A percentile compares a stretch with the other conserved stretches of the same genome.
These are phyloP conservation scores for Dryas integrifolia DNA, from an alignment of 331 rosid genomes.

Conservation along the genomic window DNA sequence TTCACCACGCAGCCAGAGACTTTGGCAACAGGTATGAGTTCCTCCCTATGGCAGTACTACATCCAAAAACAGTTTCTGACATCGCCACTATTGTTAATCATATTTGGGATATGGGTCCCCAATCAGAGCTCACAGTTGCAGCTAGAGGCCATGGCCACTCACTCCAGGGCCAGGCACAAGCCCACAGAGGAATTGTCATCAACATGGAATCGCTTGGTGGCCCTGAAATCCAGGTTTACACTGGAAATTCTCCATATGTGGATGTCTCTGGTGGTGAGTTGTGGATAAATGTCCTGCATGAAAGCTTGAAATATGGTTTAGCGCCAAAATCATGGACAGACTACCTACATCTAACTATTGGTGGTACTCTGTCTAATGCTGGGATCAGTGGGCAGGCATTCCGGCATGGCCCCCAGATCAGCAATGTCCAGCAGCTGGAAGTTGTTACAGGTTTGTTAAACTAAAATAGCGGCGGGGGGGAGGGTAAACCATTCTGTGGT, in stretches of 20 bases:
- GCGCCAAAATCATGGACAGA: constrained; percentile 99
- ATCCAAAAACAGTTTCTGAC: constrained; percentile 79
- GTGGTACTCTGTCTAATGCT: constrained; percentile 93
- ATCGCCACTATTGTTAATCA: constrained; percentile 64
- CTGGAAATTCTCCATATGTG: constrained; percentile 57
- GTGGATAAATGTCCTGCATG: constrained; percentile 87
- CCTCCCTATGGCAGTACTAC: constrained; percentile 62
- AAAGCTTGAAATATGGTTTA: constrained; percentile 71
- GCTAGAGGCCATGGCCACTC: constrained; percentile 99
- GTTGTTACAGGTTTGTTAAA: constrained; percentile 85
- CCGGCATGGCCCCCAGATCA: constrained; percentile 95
- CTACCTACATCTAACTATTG: constrained; percentile 87
- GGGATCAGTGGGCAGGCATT: constrained; percentile 98
- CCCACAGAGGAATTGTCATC: constrained; percentile 78
- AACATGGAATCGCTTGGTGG: constrained; percentile 70
- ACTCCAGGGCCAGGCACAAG: constrained; percentile 88
- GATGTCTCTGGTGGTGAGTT: constrained; percentile 91
- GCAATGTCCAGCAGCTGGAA: constrained; percentile 91
- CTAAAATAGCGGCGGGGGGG: background rate
- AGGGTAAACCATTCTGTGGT: background rate
- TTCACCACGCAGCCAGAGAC: constrained; percentile 64
- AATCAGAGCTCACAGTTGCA: constrained; percentile 70
- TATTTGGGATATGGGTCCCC: constrained; percentile 72
- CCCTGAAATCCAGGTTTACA: constrained; percentile 50
- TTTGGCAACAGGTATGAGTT: constrained; percentile 77